Percentiles rank a stretch among this genome's conserved stretches.
These are phyloP conservation scores for Phaeosphaeria sp. DNA, from an alignment of 2,329 filamentous ascomycete species.

Conservation along the genomic window DNA sequence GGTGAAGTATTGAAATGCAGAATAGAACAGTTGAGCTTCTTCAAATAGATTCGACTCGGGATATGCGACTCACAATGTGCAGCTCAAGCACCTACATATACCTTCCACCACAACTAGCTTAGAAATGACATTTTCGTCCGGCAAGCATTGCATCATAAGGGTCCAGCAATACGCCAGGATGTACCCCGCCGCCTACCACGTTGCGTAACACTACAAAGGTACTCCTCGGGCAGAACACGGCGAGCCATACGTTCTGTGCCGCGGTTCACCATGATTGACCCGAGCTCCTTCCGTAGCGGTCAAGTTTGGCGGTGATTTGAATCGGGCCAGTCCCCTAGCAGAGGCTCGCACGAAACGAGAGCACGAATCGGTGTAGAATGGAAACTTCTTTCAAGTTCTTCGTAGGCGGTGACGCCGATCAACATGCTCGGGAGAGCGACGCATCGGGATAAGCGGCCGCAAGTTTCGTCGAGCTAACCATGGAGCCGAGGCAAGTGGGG, in stretches of 20 bases:
- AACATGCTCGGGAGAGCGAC: conserved; percentile 19
- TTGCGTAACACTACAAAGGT: background rate
- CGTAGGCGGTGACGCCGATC: conserved; percentile 24
- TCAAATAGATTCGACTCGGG: background rate
- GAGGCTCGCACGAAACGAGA: background rate
- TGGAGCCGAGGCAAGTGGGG: conserved; percentile 37
- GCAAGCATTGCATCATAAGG: conserved; percentile 24
- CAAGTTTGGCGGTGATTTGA: background rate
- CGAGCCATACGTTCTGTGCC: background rate
- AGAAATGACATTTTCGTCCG: conserved; percentile 11
- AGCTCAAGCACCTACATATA: conserved; percentile 18
- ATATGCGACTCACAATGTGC: conserved; percentile 3
- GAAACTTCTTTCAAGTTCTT: conserved; percentile 18
- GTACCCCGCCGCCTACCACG: conserved; percentile 1
- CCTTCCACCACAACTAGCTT: conserved; percentile 5
- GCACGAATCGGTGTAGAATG: background rate
- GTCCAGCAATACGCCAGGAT: background rate
- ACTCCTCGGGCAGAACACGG: conserved; percentile 19
- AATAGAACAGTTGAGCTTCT: background rate
- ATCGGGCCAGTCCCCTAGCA: background rate
- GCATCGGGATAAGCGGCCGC: conserved; percentile 1
- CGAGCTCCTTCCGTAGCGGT: background rate
- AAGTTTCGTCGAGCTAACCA: background rate
- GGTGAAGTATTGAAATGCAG: background rate
- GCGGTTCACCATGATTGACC: background rate